Base-by-base conservation (phyloP, 306 rosid species). In the Crotalaria pallida region DNA sequence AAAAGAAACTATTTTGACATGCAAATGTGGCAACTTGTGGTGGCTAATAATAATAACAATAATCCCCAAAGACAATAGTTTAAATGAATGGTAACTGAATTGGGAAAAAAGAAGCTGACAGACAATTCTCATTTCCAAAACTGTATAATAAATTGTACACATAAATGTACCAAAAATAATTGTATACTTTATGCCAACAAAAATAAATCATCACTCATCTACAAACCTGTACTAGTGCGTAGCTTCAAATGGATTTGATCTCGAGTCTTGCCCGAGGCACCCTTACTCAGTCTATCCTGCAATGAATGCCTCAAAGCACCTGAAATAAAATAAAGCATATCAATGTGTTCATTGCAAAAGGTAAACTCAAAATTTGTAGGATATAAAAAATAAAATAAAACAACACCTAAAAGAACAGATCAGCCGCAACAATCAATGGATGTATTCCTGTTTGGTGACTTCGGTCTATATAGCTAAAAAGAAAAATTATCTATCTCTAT, bases 251-350 rank as follows among this genome's bases (percentile, higher is more conserved):
- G 75, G 81, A 94, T 94, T 77, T 88, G 91, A 88, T 94, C 99
- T 23, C 92, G 91, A 56, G 82, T 17, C 81, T 72, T 88, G 12
- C 97, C 95, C 2, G 97, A 62, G 48, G 90, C 70, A 72, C 88
- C 75, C 70, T 86, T 94, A 70, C 99, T 83, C 80, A 94, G 67
- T 84, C 99, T 88, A 62, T 91, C 99, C 81, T 91, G 99, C 66
- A 94, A 71, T 7, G 99, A 94, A 68, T 89, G 99, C 21, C 99
- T 89, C 34, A 94, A 82, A 70, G 99, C 97, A 69, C 97, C 96
- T 94, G 79, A 60, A 82, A 72, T 24, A 18, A 69, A 58, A 73
- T 36, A 68, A 67, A 36, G n/a, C 34, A 80, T 38, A 40, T 50
- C 9, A 60, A 50, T 12, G 2, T n/a, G 17, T 24, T 67, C 22